phyloP scores from a whole-genome alignment of 1,284 basidiomycete genomes.

The Malassezia vespertilionis region DNA sequence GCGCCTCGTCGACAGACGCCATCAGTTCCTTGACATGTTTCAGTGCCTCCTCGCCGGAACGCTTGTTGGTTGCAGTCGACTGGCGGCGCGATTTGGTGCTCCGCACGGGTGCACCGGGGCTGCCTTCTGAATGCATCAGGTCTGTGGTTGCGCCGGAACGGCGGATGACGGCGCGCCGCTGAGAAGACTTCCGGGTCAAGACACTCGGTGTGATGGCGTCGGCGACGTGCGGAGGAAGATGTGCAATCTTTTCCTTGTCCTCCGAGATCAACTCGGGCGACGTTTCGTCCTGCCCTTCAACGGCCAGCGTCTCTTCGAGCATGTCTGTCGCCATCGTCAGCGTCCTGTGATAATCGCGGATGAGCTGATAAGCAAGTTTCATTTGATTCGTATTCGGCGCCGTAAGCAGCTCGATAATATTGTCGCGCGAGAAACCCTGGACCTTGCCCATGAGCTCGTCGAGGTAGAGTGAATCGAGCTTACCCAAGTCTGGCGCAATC shows the following conservation, averaged over 20 bases:
- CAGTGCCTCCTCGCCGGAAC: conserved; percentile 6
- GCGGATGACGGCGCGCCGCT: neutral
- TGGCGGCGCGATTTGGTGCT: conserved; percentile 7
- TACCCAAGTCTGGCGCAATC: conserved; percentile 55
- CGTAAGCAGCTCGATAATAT: conserved; percentile 72
- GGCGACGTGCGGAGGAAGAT: conserved; percentile 38
- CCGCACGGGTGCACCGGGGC: neutral
- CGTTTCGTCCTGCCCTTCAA: too few relatives aligned
- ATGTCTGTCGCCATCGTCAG: conserved; percentile 55
- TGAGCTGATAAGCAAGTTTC: conserved; percentile 89
- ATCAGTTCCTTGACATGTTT: conserved; percentile 16
- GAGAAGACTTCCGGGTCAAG: conserved; percentile 25
- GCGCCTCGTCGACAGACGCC: conserved; percentile 22
- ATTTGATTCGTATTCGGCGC: conserved; percentile 83
- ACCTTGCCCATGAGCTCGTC: conserved; percentile 68
- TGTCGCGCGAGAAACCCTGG: conserved; percentile 64
- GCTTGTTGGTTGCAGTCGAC: conserved; percentile 6
- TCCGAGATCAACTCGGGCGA: too few relatives aligned
- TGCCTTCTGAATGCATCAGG: conserved; percentile 9
- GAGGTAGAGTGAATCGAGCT: conserved; percentile 79
- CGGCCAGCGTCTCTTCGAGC: conserved; percentile 13
- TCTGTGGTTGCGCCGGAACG: conserved; percentile 14
- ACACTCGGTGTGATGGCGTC: conserved; percentile 52
- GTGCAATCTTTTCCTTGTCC: conserved; percentile 40
- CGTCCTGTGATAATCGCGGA: conserved; percentile 75